Conservation (phyloP, 129 eudicot species). For the Logfia minima region DNA sequence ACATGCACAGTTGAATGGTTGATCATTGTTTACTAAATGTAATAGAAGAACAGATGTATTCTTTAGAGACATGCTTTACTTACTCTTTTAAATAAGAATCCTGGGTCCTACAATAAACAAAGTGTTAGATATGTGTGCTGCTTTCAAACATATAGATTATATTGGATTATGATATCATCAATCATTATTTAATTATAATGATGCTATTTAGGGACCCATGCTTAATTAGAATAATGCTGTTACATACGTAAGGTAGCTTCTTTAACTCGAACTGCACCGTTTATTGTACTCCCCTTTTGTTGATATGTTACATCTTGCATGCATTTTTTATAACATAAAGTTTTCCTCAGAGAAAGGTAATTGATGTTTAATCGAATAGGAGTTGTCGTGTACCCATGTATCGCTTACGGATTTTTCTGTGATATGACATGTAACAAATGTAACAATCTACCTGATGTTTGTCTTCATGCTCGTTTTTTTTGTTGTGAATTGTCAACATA, state of each 20-base stretch:
- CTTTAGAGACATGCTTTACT: not conserved
- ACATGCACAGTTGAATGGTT: slow-evolving; percentile 24
- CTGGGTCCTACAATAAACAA: slow-evolving; percentile 25
- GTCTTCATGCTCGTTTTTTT: slow-evolving; percentile 20
- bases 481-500: slow-evolving; percentile 36
- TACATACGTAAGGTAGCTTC: slow-evolving; percentile 25
- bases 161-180: slow-evolving; percentile 34
- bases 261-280: slow-evolving; percentile 22
- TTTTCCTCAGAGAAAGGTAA: slow-evolving; percentile 5
- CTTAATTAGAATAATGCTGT: slow-evolving; percentile 22
- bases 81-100: slow-evolving; percentile 16
- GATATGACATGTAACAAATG: slow-evolving; percentile 27
- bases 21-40: slow-evolving; percentile 21
- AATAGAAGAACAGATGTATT: slow-evolving; percentile 26
- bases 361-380: slow-evolving; percentile 15
- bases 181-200: slow-evolving; percentile 25
- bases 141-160: slow-evolving; percentile 21
- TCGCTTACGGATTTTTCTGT: slow-evolving; percentile 11
- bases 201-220: slow-evolving; percentile 36
- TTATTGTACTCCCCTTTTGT: slow-evolving; percentile 10
- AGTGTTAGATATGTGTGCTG: slow-evolving; percentile 20
- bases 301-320: slow-evolving; percentile 27
- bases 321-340: not conserved
- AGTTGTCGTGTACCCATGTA: not conserved
- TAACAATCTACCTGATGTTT: slow-evolving; percentile 30